A percentile compares a stretch with the other conserved stretches of the same genome.
Conservation (phyloP, 768 basidiomycete genomes). For the Daedalea quercina region DNA sequence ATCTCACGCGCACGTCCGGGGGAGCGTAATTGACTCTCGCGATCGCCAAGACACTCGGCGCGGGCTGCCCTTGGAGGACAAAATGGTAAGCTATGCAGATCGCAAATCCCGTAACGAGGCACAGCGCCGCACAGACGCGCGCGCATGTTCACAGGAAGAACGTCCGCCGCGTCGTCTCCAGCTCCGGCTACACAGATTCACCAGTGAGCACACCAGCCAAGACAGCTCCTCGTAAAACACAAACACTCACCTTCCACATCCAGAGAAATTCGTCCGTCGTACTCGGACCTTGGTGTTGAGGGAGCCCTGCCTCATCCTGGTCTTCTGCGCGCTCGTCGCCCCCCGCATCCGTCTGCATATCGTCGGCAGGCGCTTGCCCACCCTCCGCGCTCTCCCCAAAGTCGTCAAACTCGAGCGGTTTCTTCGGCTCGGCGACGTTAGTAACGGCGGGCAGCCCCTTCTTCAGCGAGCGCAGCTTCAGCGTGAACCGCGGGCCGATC, state of each 20-base stretch:
- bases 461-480: constrained; percentile 85
- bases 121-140: too few species aligned
- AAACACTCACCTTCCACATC: constrained; percentile 76
- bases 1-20: too few species aligned
- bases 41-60: too few species aligned
- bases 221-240: too few species aligned
- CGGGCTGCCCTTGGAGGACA: too few species aligned
- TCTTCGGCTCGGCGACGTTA: constrained; percentile 56
- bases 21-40: too few species aligned
- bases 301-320: constrained; percentile 9
- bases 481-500: constrained; percentile 95
- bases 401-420: constrained; percentile 46
- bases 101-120: too few species aligned
- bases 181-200: constrained; percentile 59
- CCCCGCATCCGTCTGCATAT: constrained; percentile 27
- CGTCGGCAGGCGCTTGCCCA: constrained; percentile 2
- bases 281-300: background rate
- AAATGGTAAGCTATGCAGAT: too few species aligned
- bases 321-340: constrained; percentile 18
- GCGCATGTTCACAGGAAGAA: constrained; percentile 74
- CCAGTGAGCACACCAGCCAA: constrained; percentile 7
- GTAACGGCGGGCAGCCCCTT: constrained; percentile 83
- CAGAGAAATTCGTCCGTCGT: constrained; percentile 75
- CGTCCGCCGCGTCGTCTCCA: constrained; percentile 84
- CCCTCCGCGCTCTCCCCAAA: constrained; percentile 22